Conservation (phyloP, 768 basidiomycete species). For the Tricholomella constricta region DNA sequence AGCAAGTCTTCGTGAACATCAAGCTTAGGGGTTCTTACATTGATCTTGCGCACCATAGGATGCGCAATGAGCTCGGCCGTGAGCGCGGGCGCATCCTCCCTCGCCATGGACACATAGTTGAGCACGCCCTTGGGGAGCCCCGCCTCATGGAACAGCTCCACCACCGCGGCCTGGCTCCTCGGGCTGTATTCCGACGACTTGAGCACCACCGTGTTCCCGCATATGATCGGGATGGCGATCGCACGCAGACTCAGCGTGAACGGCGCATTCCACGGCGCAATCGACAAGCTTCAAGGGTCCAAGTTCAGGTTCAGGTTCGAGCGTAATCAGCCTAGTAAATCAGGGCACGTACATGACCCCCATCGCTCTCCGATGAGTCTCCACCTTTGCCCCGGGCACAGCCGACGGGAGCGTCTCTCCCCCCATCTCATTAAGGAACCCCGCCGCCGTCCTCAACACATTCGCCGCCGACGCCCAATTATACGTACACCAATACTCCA, state of each 20-base stretch:
- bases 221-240: slow-evolving; percentile 46
- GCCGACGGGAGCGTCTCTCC: slow-evolving; percentile 47
- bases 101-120: slow-evolving; percentile 53
- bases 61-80: slow-evolving; percentile 58
- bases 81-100: slow-evolving; percentile 42
- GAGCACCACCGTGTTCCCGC: slow-evolving; percentile 58
- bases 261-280: slow-evolving; percentile 61
- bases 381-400: slow-evolving; percentile 45
- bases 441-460: slow-evolving; percentile 34
- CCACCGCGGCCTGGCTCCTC: slow-evolving; percentile 44
- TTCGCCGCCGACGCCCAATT: slow-evolving; percentile 27
- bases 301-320: background rate
- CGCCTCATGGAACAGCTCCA: slow-evolving; percentile 54
- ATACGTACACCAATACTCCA: slow-evolving; percentile 25
- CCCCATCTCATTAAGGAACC: slow-evolving; percentile 36
- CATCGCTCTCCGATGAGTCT: slow-evolving; percentile 47
- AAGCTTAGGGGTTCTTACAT: slow-evolving; percentile 34
- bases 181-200: slow-evolving; percentile 56
- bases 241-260: slow-evolving; percentile 46
- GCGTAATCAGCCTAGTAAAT: too few relatives aligned
- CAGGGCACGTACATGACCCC: slow-evolving; percentile 49
- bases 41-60: slow-evolving; percentile 53
- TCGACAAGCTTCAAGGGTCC: slow-evolving; percentile 40
- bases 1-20: too few relatives aligned
- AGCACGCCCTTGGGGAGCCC: slow-evolving; percentile 63